phyloP scores from a whole-genome alignment of 768 basidiomycete genomes.

The Panaeolus cyanescens region DNA sequence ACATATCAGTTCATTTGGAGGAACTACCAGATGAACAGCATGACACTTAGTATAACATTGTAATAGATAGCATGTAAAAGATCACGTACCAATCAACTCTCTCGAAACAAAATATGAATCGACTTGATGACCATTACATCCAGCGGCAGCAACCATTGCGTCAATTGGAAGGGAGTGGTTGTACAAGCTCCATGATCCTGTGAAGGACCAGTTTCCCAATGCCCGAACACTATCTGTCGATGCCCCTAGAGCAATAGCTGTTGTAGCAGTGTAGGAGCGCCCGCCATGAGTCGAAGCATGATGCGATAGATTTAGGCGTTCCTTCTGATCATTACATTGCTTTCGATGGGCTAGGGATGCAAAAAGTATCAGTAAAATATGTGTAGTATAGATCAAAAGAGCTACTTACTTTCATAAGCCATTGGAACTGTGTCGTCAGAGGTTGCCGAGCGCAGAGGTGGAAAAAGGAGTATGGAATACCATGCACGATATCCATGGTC shows the following conservation, averaged over 20 bases:
- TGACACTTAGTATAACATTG: no score
- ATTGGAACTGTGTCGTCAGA: background rate
- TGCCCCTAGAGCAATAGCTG: background rate
- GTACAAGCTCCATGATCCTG: background rate
- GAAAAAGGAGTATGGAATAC: background rate
- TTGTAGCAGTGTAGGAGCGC: background rate
- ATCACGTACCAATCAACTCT: background rate
- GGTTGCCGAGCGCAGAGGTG: no score
- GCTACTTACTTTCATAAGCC: background rate
- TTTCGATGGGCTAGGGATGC: background rate
- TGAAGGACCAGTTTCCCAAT: background rate
- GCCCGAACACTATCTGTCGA: background rate
- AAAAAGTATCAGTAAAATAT: no score
- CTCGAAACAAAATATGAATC: background rate
- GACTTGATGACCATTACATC: background rate
- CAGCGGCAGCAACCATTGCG: background rate
- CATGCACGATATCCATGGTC: background rate
- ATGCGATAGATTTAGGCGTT: background rate
- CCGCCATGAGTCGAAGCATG: background rate
- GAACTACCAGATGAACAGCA: no score
- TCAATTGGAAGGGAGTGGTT: background rate
- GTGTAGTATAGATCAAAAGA: no score
- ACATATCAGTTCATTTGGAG: background rate
- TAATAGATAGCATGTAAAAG: no score
- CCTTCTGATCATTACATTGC: background rate